A percentile compares a stretch with the other conserved stretches of the same genome.
Conservation (phyloP, 345 rosid species). For the Isatis tinctoria region DNA sequence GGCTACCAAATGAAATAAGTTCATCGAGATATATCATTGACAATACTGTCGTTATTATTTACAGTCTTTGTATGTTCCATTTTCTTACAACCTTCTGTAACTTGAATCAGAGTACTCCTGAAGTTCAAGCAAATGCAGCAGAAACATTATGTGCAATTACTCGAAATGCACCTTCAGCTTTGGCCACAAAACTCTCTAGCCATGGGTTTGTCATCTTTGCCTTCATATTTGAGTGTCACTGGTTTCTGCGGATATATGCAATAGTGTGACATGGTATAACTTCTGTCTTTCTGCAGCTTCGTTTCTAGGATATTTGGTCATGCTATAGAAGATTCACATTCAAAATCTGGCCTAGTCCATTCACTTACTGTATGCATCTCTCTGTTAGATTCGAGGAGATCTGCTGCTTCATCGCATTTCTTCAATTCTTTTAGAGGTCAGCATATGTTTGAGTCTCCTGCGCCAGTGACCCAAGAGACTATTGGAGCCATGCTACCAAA, state of each 20-base stretch:
- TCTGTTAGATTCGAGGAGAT: slow-evolving; percentile 79
- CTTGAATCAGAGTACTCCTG: slow-evolving; percentile 63
- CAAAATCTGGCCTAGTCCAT: slow-evolving; percentile 82
- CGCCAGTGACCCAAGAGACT: slow-evolving; percentile 81
- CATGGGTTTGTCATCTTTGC: slow-evolving; percentile 45
- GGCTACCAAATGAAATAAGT: not conserved
- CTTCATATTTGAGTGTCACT: slow-evolving; percentile 12
- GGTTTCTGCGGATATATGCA: slow-evolving; percentile 6
- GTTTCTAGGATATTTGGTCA: slow-evolving; percentile 73
- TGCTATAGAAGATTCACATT: slow-evolving; percentile 78
- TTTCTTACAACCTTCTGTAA: slow-evolving; percentile 23
- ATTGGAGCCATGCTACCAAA: slow-evolving; percentile 89
- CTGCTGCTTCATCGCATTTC: slow-evolving; percentile 51
- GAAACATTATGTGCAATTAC: slow-evolving; percentile 83
- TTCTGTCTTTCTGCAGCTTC: slow-evolving; percentile 48
- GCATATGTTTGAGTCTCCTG: slow-evolving; percentile 70
- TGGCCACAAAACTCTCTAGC: slow-evolving; percentile 72
- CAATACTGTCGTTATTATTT: not conserved
- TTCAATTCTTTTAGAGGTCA: slow-evolving; percentile 82
- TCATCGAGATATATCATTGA: not conserved
- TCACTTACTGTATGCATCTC: slow-evolving; percentile 83
- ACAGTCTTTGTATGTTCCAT: not conserved
- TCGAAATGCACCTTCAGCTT: slow-evolving; percentile 72
- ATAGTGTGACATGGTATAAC: slow-evolving; percentile 2
- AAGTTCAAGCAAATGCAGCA: slow-evolving; percentile 93